Evolutionary conservation across 73 alveolate species (phyloP), one percentile per base, ranked within the genome.

Genomic region (Tetrahymena elliotti): DNA sequence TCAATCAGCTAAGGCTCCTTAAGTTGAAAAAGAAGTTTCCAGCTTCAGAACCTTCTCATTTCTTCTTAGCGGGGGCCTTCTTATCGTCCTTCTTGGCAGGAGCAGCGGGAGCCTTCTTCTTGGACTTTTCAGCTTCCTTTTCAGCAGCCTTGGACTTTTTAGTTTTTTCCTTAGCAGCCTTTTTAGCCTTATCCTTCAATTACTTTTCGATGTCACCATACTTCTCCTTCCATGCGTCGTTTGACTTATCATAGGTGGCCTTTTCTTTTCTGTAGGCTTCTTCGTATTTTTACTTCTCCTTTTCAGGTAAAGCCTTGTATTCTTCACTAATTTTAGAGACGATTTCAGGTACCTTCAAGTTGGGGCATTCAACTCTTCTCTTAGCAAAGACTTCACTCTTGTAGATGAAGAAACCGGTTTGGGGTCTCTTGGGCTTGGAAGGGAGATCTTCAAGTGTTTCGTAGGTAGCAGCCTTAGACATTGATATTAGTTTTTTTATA

Each of bases 51-150:
- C 24, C 38, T 68, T n/a, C 88, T 68, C 88, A 68, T 68, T 68
- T 68, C 88, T 68, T 68, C 88, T 68, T 68, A 31, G 88, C 88
- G 88, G 88, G 88, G 38, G 88, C 88, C 88, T 68, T 68, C 88
- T 68, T 68, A 68, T 68, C 88, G 88, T 68, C 88, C 38, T 68
- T 68, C 88, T 68, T 68, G 88, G 38, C 88, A 68, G 38, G n/a
- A 10, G 38, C 88, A 68, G 88, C 88, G 36, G 88, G 38, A 68
- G 88, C 88, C 36, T 68, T 68, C 88, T 68, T 68, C 88, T 68
- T 68, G 88, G 37, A 11, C 88, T 68, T 68, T 68, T 68, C 88
- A 27, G 15, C 38, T 68, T 68, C 88, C 88, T 68, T 68, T n/a
- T n/a, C 88, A 68, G 88, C 88, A 24, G 88, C 88, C 88, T 68